These are phyloP conservation scores for Eucalyptus guilfoylei DNA, from an alignment of 345 rosid species.

Conservation along the genomic window DNA sequence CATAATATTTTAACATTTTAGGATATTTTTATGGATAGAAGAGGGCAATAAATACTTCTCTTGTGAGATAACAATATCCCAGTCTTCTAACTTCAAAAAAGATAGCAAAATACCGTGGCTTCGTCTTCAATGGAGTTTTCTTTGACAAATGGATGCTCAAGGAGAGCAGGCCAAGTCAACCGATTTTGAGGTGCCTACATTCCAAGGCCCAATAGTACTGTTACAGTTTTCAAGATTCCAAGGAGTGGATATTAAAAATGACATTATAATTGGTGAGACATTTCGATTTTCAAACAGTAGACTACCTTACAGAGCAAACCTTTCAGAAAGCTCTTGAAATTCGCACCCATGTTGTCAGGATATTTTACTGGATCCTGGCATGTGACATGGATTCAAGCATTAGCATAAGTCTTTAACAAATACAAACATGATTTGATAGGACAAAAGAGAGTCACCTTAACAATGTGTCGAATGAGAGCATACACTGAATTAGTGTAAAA, in stretches of 20 bases:
- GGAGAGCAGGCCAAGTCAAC: conserved; percentile 91
- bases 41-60: neutral
- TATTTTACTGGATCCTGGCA: conserved; percentile 93
- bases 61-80: neutral
- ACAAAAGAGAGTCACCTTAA: conserved; percentile 43
- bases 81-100: neutral
- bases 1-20: neutral
- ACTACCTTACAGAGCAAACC: conserved; percentile 92
- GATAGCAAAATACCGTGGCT: conserved; percentile 40
- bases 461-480: conserved; percentile 93
- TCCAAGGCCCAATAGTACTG: neutral
- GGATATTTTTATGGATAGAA: neutral
- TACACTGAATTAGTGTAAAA: conserved; percentile 97
- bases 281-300: neutral
- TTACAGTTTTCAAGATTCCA: neutral
- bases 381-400: neutral
- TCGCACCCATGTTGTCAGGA: conserved; percentile 83
- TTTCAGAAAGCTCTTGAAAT: conserved; percentile 80
- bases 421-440: neutral
- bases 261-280: neutral
- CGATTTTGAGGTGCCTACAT: conserved; percentile 87
- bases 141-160: conserved; percentile 88
- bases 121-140: conserved; percentile 56
- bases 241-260: neutral
- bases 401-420: neutral